Evolutionary conservation across 139 green algal species (phyloP).

Genomic region (Tetraselmis chui): DNA sequence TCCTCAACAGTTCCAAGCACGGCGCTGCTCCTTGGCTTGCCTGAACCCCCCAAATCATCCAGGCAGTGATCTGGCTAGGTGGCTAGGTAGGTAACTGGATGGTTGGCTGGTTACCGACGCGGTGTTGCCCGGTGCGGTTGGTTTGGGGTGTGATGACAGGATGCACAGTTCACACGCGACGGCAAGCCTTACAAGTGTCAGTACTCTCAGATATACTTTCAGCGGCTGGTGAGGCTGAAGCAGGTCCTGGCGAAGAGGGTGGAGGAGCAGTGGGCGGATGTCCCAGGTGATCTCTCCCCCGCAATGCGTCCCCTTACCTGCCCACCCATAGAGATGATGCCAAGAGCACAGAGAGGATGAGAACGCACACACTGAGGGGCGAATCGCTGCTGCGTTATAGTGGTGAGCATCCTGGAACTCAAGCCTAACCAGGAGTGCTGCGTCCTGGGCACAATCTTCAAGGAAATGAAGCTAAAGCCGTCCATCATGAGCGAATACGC

Average conservation of each 20-base stretch:
- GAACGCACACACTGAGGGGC: neutral
- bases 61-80: no score
- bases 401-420: constrained; percentile 68
- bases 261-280: constrained; percentile 54
- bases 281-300: constrained; percentile 36
- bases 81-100: no score
- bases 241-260: constrained; percentile 32
- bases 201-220: constrained; percentile 92
- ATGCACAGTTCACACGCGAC: neutral
- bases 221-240: constrained; percentile 59
- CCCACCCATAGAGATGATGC: neutral
- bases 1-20: no score
- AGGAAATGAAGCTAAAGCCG: constrained; percentile 94
- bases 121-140: no score
- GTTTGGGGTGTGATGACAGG: no score
- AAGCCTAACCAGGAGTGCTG: constrained; percentile 62
- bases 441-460: constrained; percentile 91
- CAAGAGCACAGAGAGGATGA: neutral
- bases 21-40: neutral
- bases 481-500: constrained; percentile 93
- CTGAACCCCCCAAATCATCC: no score
- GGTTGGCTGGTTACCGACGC: no score
- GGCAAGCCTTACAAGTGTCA: constrained; percentile 60
- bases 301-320: neutral
- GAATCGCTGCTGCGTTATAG: constrained; percentile 25